These are phyloP conservation scores for Panicum hallii DNA, from an alignment of 202 grass and related monocot genomes.

Conservation along the genomic window DNA sequence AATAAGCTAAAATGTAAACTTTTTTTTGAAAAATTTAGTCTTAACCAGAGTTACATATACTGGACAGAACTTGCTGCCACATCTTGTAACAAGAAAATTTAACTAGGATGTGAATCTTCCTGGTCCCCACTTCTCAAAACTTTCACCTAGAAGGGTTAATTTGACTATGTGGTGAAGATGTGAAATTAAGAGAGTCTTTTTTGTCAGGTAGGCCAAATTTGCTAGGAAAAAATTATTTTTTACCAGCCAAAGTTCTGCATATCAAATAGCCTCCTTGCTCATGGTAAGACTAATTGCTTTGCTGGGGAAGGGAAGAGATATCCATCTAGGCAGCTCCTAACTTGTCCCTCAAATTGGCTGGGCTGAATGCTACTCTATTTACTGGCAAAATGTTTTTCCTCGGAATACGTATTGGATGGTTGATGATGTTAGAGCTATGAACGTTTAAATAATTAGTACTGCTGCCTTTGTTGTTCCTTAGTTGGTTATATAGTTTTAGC, in stretches of 20 bases:
- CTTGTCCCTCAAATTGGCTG: slow-evolving; percentile 11
- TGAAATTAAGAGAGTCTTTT: not conserved
- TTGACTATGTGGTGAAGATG: not conserved
- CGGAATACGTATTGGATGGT: not conserved
- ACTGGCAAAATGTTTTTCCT: not conserved
- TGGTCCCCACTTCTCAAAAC: not conserved
- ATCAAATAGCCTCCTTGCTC: slow-evolving; percentile 18
- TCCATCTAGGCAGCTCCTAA: not conserved
- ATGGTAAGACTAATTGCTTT: slow-evolving; percentile 7
- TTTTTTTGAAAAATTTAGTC: no score
- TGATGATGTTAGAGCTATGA: slow-evolving; percentile 9
- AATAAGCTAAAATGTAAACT: not conserved
- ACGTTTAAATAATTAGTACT: not conserved
- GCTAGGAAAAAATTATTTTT: slow-evolving; percentile 1
- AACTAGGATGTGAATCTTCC: slow-evolving; percentile 19
- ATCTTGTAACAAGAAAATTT: not conserved
- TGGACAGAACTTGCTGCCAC: slow-evolving; percentile 3
- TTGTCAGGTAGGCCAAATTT: not conserved
- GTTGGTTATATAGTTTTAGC: not conserved
- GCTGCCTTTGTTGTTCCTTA: slow-evolving; percentile 30
- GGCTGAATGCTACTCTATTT: slow-evolving; percentile 8
- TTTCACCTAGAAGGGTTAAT: slow-evolving; percentile 23
- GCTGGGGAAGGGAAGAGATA: not conserved
- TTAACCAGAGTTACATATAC: not conserved
- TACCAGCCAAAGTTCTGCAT: slow-evolving; percentile 18